Percentiles rank a stretch among this genome's conserved stretches.
phyloP scores from a whole-genome alignment of 805 yeast genomes.

The Vanderwaltozyma tropicalis region DNA sequence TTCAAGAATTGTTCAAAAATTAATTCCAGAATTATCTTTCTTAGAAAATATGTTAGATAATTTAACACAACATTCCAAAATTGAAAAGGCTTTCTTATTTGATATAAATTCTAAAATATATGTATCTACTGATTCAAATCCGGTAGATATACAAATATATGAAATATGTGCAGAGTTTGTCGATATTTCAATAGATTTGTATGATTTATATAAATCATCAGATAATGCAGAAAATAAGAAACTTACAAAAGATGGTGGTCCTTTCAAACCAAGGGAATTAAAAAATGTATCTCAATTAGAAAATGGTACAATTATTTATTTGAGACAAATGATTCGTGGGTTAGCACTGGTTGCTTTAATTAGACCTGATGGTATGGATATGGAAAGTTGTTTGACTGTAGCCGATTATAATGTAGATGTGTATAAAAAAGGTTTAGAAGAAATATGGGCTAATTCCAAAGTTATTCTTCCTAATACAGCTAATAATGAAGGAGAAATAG shows the following conservation, averaged over 20 bases:
- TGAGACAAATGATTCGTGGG: constrained; percentile 89
- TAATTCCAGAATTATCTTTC: constrained; percentile 79
- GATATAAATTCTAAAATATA: constrained; percentile 89
- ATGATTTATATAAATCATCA: constrained; percentile 46
- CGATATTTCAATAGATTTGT: constrained; percentile 84
- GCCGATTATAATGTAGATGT: constrained; percentile 84
- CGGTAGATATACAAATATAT: constrained; percentile 89
- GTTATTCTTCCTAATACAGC: constrained; percentile 5
- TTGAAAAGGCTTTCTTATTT: constrained; percentile 87
- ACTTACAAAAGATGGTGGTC: neutral
- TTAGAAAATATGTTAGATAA: constrained; percentile 83
- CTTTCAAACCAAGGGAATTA: constrained; percentile 28
- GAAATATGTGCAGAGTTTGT: constrained; percentile 97
- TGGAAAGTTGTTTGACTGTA: constrained; percentile 45
- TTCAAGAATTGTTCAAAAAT: constrained; percentile 82
- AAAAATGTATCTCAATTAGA: constrained; percentile 67
- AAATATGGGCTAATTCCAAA: constrained; percentile 38
- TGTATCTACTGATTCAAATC: constrained; percentile 91
- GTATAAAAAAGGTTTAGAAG: constrained; percentile 65
- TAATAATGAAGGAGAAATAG: no score
- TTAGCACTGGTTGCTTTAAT: constrained; percentile 82
- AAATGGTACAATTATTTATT: constrained; percentile 73
- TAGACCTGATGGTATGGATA: constrained; percentile 48
- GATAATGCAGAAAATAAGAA: neutral
- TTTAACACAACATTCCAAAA: constrained; percentile 75